Evolutionary conservation across 2,329 filamentous ascomycete genomes (phyloP), one percentile per base, ranked within the genome.

Genomic region (Fusarium brachygibbosum): DNA sequence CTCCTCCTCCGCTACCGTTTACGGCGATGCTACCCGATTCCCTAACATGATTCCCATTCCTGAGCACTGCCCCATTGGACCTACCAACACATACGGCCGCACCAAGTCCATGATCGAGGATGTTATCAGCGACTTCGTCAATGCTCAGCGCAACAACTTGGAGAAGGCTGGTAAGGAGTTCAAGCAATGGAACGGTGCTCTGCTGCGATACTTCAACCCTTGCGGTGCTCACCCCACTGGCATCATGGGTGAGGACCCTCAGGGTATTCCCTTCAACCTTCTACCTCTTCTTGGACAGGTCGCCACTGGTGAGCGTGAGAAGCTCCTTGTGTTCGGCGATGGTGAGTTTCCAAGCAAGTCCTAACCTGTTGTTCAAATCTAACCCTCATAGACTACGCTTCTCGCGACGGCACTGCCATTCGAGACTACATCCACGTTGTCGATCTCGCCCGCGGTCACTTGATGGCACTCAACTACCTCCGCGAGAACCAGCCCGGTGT

Each of bases 1-100:
- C 85, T 98, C 95, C 65, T 98, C 94, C 68, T 98, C 94, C 2
- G 96, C 96, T 34, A 99, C 97, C 73, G 96, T 99, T 72, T 99
- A 99, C 81, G 96, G 96, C 78, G 97, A 99, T 82, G 96, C 95
- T 55, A 98, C 96, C 45, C 92, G 94, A 78, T 93, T 98, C 83
- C 90, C 92, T 73, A 91, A 97, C 86, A 99, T 99, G 96, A 99
- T 99, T 72, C 96, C 96, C 70, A 99, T 99, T 77, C 96, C 96
- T 52, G 96, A 99, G 84, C 86, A 93, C 81, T 99, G 96, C 87
- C 96, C 97, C 64, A 93, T 97, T 68, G 95, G 94, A 52, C 93
- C 96, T 16, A 99, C 96, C 73, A 99, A 98, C 86, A 94, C 95
- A 28, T 99, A 99, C 82, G 97, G 96, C 69, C 93, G 93, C 82